Evolutionary conservation across 345 rosid species (phyloP), one percentile per base, ranked within the genome.

Genomic region (Atalantia buxifolia): DNA sequence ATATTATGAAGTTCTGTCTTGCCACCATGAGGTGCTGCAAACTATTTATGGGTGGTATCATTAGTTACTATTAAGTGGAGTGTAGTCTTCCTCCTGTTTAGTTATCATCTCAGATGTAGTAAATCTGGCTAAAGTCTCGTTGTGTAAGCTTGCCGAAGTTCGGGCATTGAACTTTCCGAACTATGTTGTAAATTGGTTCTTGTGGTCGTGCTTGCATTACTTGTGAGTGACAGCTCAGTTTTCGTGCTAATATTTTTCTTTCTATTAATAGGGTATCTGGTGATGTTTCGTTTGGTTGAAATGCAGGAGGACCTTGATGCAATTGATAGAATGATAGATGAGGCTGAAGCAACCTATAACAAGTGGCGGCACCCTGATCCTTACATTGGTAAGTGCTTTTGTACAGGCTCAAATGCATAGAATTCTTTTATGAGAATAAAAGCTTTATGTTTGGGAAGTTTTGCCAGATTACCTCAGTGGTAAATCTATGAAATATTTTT

Each of bases 301-400:
- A 74, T 83, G 81, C 88, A 96, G 98, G 94, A 86, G 67, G 97
- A 92, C 86, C 85, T 87, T 25, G 95, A 94, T 78, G 81, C 88
- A n/a, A 90, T 94, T 48, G 98, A 96, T 81, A 91, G 87, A 79
- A 68, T 94, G 91, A 92, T 92, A 80, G 97, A 77, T 61, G 82
- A 84, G 53, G 99, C 89, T 66, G 99, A 96, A 86, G 90, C 95
- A 19, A 73, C 86, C 77, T 80, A 94, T 71, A 77, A 92, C 72
- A 96, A 94, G 85, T 94, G 94, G 93, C 85, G 95, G 56, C 99
- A 96, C 84, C 98, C 99, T 80, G 97, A 96, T 86, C 98, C 98
- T 79, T 95, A 95, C 61, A 90, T 95, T 38, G 98, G 99, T 96
- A 75, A 77, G 79, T 77, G 55, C 56, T 40, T 21, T 30, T 2